A percentile compares a stretch with the other conserved stretches of the same genome.
These are phyloP conservation scores for Phytopythium oedochilum DNA, from an alignment of 352 stramenopile genomes.

Conservation along the genomic window DNA sequence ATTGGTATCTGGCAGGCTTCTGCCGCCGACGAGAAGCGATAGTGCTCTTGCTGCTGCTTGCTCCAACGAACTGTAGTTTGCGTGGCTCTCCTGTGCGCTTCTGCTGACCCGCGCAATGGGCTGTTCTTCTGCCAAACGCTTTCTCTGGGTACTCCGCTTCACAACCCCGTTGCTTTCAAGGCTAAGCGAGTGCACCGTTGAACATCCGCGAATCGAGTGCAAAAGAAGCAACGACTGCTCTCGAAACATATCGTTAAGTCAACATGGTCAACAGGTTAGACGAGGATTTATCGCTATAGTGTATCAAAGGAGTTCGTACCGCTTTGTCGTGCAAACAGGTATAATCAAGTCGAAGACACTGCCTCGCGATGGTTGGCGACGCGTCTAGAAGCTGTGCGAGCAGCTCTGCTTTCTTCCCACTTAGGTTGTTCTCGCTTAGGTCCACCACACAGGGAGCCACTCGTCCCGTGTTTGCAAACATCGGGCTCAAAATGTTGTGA, in stretches of 20 bases:
- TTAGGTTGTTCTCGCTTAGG: constrained; percentile 74
- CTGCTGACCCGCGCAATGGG: no score
- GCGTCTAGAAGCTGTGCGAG: constrained; percentile 48
- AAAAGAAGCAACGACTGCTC: constrained; percentile 52
- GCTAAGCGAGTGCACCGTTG: constrained; percentile 49
- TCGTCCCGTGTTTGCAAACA: constrained; percentile 58
- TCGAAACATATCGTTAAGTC: no score
- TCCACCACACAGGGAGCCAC: constrained; percentile 42
- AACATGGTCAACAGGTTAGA: neutral
- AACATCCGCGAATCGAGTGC: constrained; percentile 48
- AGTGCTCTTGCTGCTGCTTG: constrained; percentile 22
- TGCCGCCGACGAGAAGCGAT: constrained; percentile 37
- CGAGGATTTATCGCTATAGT: no score
- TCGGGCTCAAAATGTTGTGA: constrained; percentile 48
- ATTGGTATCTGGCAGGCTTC: neutral
- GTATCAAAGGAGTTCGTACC: constrained; percentile 12
- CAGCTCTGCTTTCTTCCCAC: constrained; percentile 32
- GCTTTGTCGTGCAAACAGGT: constrained; percentile 47
- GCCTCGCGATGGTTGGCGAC: constrained; percentile 27
- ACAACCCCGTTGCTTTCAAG: constrained; percentile 68
- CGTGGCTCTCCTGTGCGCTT: neutral
- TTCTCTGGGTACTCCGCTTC: constrained; percentile 20
- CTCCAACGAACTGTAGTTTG: constrained; percentile 23
- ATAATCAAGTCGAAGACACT: constrained; percentile 55
- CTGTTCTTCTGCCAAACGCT: neutral